These are phyloP conservation scores for Fusarium sp. DNA, from an alignment of 2,329 filamentous ascomycete genomes.

Conservation along the genomic window DNA sequence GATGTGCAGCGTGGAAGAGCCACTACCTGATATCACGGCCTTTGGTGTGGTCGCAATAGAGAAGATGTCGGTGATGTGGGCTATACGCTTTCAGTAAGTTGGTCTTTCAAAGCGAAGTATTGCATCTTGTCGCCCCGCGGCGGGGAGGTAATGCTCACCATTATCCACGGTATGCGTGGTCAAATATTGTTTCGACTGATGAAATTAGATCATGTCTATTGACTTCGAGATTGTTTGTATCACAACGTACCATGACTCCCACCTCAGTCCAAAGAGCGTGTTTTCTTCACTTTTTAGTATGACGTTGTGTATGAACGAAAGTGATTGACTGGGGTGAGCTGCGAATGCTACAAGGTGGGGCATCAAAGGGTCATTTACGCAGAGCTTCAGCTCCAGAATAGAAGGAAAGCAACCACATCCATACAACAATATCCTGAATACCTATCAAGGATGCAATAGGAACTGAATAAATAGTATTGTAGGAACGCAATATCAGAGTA, in stretches of 20 bases:
- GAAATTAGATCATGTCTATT: constrained; percentile 6
- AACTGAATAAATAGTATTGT: background rate
- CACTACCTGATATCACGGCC: constrained; percentile 84
- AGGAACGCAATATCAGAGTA: no score
- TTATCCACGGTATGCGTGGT: constrained; percentile 91
- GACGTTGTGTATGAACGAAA: constrained; percentile 45
- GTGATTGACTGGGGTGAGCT: constrained; percentile 21
- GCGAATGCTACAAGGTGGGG: constrained; percentile 33
- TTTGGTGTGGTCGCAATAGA: constrained; percentile 79
- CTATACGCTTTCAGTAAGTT: constrained; percentile 57
- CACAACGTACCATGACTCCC: constrained; percentile 44
- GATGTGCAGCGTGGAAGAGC: constrained; percentile 82
- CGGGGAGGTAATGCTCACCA: constrained; percentile 65
- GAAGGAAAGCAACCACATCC: background rate
- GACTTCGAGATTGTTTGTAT: background rate
- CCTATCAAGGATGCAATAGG: background rate
- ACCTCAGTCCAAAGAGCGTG: constrained; percentile 1
- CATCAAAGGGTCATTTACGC: constrained; percentile 27
- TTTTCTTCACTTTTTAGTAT: constrained; percentile 25
- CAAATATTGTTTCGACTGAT: constrained; percentile 96
- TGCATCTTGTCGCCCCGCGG: constrained; percentile 30
- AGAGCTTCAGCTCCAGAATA: constrained; percentile 12
- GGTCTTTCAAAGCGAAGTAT: constrained; percentile 14
- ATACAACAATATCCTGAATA: background rate
- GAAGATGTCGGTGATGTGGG: constrained; percentile 87